A percentile compares a stretch with the other conserved stretches of the same genome.
Conservation (phyloP, 768 basidiomycete genomes). For the Lyophyllum shimeji region DNA sequence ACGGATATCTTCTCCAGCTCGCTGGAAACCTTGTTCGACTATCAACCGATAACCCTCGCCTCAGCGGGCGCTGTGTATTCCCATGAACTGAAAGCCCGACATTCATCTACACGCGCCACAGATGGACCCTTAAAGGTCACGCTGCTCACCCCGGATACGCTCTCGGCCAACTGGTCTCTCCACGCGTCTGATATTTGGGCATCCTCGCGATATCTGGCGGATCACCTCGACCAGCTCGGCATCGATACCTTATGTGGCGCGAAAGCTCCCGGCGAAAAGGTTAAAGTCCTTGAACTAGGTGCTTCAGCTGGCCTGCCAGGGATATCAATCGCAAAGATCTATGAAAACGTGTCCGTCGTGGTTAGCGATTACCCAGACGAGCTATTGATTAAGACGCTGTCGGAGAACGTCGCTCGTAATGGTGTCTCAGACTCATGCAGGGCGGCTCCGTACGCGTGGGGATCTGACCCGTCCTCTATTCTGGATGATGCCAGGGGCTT, state of each 20-base stretch:
- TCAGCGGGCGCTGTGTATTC: conserved; percentile 53
- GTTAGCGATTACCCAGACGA: conserved; percentile 76
- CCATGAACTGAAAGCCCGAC: conserved; percentile 31
- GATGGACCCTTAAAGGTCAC: conserved; percentile 30
- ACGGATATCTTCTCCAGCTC: conserved; percentile 73
- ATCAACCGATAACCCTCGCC: conserved; percentile 59
- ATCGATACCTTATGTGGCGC: conserved; percentile 4
- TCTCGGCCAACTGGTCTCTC: conserved; percentile 67
- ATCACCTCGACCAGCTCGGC: conserved; percentile 46
- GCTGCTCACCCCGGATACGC: conserved; percentile 62
- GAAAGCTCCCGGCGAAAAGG: conserved; percentile 3
- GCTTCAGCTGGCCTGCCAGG: conserved; percentile 76
- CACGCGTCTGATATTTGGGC: conserved; percentile 81
- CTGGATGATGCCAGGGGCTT: conserved; percentile 35
- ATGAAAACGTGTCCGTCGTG: conserved; percentile 41
- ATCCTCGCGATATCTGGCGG: conserved; percentile 64
- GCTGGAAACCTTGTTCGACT: conserved; percentile 60
- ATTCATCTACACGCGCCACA: conserved; percentile 14
- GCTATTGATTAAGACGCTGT: conserved; percentile 53
- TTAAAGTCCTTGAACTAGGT: conserved; percentile 66
- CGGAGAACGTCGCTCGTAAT: conserved; percentile 57
- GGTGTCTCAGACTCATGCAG: conserved; percentile 44
- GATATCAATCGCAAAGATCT: conserved; percentile 58
- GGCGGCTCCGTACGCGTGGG: conserved; percentile 66
- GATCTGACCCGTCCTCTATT: conserved; percentile 41